Conservation (phyloP, 768 basidiomycete genomes). For the Xerocomellus intermedius region DNA sequence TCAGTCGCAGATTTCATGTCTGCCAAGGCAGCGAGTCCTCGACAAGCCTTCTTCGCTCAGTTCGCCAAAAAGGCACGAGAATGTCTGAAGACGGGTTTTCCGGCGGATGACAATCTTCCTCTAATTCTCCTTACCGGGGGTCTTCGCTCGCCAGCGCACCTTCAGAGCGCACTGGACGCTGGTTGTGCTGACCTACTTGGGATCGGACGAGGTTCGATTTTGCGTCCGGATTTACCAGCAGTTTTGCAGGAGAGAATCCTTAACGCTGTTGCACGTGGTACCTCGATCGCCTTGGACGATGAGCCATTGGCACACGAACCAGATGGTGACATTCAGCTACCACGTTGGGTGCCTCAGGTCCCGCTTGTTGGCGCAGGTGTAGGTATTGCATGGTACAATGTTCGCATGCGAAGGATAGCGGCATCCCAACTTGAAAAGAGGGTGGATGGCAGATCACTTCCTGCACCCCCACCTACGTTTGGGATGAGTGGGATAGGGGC, state of each 20-base stretch:
- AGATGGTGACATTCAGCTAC: conserved; percentile 18
- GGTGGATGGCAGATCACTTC: neutral
- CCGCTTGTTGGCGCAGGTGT: conserved; percentile 65
- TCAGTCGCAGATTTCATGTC: conserved; percentile 43
- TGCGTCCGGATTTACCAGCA: conserved; percentile 59
- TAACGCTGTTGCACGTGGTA: conserved; percentile 1
- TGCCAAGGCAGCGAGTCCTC: conserved; percentile 26
- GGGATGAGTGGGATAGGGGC: conserved; percentile 36
- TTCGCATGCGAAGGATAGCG: conserved; percentile 56
- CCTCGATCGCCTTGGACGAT: conserved; percentile 20
- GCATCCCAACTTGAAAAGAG: conserved; percentile 5
- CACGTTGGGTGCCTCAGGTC: conserved; percentile 42
- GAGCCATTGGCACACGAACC: conserved; percentile 43
- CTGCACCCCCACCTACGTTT: conserved; percentile 20
- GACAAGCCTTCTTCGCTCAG: conserved; percentile 71
- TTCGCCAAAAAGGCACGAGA: conserved; percentile 61
- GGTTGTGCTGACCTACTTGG: conserved; percentile 74
- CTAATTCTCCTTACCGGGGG: conserved; percentile 82
- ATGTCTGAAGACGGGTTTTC: conserved; percentile 38
- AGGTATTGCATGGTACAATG: conserved; percentile 63
- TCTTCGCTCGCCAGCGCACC: conserved; percentile 55
- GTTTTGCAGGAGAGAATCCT: conserved; percentile 28
- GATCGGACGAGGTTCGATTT: conserved; percentile 64
- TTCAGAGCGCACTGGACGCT: conserved; percentile 51
- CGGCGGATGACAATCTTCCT: conserved; percentile 38